Conservation (phyloP, 176 grass and related monocot genomes). For the Oryza officinalis region DNA sequence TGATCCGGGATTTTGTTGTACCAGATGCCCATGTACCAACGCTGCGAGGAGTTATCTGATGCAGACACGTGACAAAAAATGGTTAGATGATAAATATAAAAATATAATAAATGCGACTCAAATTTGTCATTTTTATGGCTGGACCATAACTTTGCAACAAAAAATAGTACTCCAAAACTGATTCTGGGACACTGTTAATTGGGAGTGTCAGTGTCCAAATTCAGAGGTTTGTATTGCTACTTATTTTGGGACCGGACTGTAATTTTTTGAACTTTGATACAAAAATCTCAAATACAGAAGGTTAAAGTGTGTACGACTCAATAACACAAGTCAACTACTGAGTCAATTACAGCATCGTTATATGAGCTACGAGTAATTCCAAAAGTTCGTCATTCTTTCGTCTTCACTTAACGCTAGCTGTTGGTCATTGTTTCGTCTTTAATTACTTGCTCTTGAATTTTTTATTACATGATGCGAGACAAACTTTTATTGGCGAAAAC, state of each 20-base stretch:
- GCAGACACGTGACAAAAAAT: background rate
- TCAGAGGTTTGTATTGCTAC: background rate
- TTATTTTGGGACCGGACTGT: background rate
- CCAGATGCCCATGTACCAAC: constrained; percentile 65
- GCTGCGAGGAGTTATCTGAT: constrained; percentile 28
- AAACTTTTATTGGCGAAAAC: background rate
- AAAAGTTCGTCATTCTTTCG: background rate
- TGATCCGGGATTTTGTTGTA: constrained; percentile 47
- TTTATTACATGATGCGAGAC: background rate
- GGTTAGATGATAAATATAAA: background rate
- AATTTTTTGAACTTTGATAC: background rate
- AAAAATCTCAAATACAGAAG: background rate
- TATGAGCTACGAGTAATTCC: background rate
- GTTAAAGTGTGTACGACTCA: background rate
- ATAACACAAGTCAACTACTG: background rate
- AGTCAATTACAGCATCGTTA: background rate
- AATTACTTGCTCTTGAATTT: background rate
- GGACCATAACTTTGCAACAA: background rate
- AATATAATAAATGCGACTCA: background rate
- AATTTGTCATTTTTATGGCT: background rate
- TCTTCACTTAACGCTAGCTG: background rate
- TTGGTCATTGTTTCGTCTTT: background rate
- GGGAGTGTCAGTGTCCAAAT: background rate
- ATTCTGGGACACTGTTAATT: background rate
- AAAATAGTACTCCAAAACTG: background rate